Conservation (phyloP, 2,329 filamentous ascomycete genomes). For the Colletotrichum spaethianum region DNA sequence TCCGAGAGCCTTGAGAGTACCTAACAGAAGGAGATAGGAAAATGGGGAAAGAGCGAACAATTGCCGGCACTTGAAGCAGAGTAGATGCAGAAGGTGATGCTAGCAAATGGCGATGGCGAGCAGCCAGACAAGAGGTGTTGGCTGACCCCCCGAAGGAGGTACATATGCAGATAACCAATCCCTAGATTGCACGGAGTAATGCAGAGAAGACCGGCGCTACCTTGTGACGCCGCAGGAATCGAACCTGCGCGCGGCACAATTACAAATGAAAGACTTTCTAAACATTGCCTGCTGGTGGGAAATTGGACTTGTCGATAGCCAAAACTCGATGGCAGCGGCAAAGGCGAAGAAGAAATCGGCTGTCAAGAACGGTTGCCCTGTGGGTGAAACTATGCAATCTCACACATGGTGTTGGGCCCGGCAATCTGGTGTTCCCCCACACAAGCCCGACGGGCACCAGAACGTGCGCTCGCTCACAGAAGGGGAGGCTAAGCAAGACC, state of each 20-base stretch:
- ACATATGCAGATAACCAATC: constrained; percentile 5
- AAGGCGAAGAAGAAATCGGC: not conserved
- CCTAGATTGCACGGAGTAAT: not conserved
- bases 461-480: constrained; percentile 34
- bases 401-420: constrained; percentile 15
- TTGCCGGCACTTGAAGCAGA: not conserved
- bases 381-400: constrained; percentile 9
- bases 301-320: not conserved
- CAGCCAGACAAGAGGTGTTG: not conserved
- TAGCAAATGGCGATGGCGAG: not conserved
- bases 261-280: not conserved
- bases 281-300: not conserved
- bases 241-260: too few species aligned
- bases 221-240: not conserved
- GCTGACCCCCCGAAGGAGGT: not conserved
- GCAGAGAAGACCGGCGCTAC: not conserved
- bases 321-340: not conserved
- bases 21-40: not conserved
- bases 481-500: constrained; percentile 23
- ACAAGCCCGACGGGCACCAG: constrained; percentile 35
- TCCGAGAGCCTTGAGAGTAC: not conserved
- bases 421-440: constrained; percentile 36
- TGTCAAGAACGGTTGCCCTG: constrained; percentile 19
- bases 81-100: not conserved
- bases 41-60: not conserved